A percentile compares a stretch with the other conserved stretches of the same genome.
phyloP scores from a whole-genome alignment of 2,329 filamentous ascomycete genomes.

The Madurella fahalii region DNA sequence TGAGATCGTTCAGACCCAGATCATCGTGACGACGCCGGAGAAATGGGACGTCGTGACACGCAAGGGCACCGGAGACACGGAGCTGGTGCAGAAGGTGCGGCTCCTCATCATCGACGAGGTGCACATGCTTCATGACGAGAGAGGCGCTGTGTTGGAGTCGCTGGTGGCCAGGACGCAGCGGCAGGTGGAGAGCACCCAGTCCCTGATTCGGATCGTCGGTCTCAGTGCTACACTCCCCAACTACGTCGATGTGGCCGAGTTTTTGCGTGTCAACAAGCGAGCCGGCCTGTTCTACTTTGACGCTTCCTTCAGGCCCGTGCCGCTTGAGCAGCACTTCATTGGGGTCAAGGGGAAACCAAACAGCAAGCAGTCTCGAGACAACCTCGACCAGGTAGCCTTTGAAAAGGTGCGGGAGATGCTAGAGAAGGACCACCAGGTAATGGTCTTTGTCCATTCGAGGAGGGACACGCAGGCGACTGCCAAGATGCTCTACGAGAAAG shows the following conservation, averaged over 20 bases:
- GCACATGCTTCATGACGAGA: slow-evolving; percentile 98
- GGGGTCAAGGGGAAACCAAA: slow-evolving; percentile 90
- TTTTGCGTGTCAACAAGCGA: slow-evolving; percentile 90
- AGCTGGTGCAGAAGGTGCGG: slow-evolving; percentile 94
- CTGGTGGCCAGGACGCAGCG: slow-evolving; percentile 91
- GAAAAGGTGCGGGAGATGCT: slow-evolving; percentile 96
- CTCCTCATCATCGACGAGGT: slow-evolving; percentile 98
- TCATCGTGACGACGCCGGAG: slow-evolving; percentile 97
- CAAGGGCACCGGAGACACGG: slow-evolving; percentile 95
- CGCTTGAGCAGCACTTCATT: slow-evolving; percentile 94
- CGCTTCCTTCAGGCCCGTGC: slow-evolving; percentile 89
- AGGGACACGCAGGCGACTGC: slow-evolving; percentile 91
- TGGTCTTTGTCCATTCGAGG: slow-evolving; percentile 98
- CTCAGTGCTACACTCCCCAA: slow-evolving; percentile 95
- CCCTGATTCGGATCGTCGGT: slow-evolving; percentile 91
- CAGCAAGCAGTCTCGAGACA: slow-evolving; percentile 76
- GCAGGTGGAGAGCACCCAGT: slow-evolving; percentile 97
- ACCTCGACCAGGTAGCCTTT: slow-evolving; percentile 80
- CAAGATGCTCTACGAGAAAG: slow-evolving; percentile 80
- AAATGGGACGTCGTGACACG: slow-evolving; percentile 99
- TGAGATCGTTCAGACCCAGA: slow-evolving; percentile 92
- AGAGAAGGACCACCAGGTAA: slow-evolving; percentile 86
- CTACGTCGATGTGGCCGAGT: slow-evolving; percentile 94
- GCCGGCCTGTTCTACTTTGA: slow-evolving; percentile 97
- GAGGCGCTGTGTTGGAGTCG: slow-evolving; percentile 92